These are phyloP conservation scores for Boletus huronensis DNA, from an alignment of 768 basidiomycete genomes.

Conservation along the genomic window DNA sequence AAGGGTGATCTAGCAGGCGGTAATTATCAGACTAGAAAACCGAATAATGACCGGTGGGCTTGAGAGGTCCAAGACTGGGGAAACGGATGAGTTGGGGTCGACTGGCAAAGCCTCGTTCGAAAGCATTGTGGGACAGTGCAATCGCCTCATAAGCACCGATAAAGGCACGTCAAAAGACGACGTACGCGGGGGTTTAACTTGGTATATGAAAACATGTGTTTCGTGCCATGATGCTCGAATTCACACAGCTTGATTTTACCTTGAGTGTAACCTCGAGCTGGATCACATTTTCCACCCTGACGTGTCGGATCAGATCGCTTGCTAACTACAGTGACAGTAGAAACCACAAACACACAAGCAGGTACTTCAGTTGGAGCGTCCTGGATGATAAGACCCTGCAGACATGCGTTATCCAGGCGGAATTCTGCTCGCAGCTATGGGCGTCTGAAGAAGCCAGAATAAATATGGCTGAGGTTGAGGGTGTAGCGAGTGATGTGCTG, in stretches of 20 bases:
- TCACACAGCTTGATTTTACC: not conserved
- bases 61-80: not conserved
- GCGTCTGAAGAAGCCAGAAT: not conserved
- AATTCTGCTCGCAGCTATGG: not conserved
- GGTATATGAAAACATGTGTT: constrained; percentile 10
- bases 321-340: not conserved
- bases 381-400: constrained; percentile 10
- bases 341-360: not conserved
- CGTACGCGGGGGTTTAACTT: constrained; percentile 1
- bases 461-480: constrained; percentile 4
- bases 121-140: not conserved
- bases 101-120: not conserved
- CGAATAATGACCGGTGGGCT: not conserved
- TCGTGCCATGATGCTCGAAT: not conserved
- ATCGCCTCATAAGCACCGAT: constrained; percentile 5
- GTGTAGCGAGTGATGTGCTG: not conserved
- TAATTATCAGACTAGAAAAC: not conserved
- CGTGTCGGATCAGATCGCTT: constrained; percentile 4
- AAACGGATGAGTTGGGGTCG: not conserved
- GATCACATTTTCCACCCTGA: not conserved
- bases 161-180: not conserved
- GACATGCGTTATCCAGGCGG: constrained; percentile 10
- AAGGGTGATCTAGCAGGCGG: not conserved
- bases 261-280: not conserved
- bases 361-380: not conserved